Conservation (phyloP, 2,329 filamentous ascomycete species). For the Endoconidiophora polonica region DNA sequence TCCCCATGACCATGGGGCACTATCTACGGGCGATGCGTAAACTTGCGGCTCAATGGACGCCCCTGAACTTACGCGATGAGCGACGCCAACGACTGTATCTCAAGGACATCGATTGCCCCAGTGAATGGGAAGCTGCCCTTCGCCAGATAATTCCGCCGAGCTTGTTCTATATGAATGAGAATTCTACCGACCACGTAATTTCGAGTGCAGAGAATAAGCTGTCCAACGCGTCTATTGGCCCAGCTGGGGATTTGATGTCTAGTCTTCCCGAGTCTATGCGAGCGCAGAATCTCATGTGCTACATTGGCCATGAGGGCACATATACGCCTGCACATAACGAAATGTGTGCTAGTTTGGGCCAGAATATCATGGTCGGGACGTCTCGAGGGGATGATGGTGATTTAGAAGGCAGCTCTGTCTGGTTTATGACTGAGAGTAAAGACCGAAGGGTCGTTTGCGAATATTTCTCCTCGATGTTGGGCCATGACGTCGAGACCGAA, state of each 20-base stretch:
- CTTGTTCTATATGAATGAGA: constrained; percentile 84
- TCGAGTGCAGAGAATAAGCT: constrained; percentile 24
- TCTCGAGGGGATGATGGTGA: constrained; percentile 54
- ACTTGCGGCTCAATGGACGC: constrained; percentile 66
- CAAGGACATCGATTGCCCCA: constrained; percentile 92
- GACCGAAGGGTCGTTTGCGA: constrained; percentile 82
- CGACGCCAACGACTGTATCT: constrained; percentile 76
- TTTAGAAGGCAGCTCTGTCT: constrained; percentile 75
- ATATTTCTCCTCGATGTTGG: constrained; percentile 82
- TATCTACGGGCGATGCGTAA: constrained; percentile 78
- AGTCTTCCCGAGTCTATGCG: constrained; percentile 74
- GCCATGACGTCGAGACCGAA: constrained; percentile 93
- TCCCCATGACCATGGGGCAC: constrained; percentile 75
- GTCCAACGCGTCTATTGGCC: constrained; percentile 42
- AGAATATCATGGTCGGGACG: constrained; percentile 96
- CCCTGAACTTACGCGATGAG: constrained; percentile 60
- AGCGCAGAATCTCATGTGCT: constrained; percentile 95
- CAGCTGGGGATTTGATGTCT: constrained; percentile 87
- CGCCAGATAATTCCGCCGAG: constrained; percentile 60
- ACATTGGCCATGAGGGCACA: constrained; percentile 92
- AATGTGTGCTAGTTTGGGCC: constrained; percentile 91
- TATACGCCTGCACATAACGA: constrained; percentile 91
- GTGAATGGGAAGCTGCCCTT: constrained; percentile 69
- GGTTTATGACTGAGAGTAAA: constrained; percentile 97
- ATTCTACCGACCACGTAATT: constrained; percentile 31